Evolutionary conservation across 306 rosid species (phyloP).

Genomic region (Hylodesmum podocarpum): DNA sequence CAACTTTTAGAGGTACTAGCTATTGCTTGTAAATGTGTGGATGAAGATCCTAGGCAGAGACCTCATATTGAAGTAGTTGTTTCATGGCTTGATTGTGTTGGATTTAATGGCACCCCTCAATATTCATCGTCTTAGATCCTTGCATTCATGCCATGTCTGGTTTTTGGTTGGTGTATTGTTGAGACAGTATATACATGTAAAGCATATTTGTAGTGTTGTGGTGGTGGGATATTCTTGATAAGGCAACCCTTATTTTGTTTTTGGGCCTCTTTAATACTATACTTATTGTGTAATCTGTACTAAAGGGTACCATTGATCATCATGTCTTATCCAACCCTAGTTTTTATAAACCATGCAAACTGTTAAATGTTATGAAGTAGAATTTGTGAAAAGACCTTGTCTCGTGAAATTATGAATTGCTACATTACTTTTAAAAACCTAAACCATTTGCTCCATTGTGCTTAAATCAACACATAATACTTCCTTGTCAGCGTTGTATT

Average conservation of each 20-base stretch:
- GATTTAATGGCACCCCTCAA: slow-evolving; percentile 27
- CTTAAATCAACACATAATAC: not conserved
- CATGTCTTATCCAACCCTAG: not conserved
- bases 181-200: slow-evolving; percentile 24
- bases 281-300: slow-evolving; percentile 30
- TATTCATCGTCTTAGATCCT: slow-evolving; percentile 12
- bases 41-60: slow-evolving; percentile 57
- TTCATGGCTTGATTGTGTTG: slow-evolving; percentile 50
- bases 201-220: slow-evolving; percentile 13
- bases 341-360: not conserved
- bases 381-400: not conserved
- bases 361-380: not conserved
- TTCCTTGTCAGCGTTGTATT: not conserved
- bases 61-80: slow-evolving; percentile 56
- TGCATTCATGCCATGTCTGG: slow-evolving; percentile 10
- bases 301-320: slow-evolving; percentile 18
- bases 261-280: not conserved
- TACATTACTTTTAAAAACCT: not conserved
- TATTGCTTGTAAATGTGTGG: slow-evolving; percentile 59
- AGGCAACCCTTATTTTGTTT: not conserved
- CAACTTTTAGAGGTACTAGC: slow-evolving; percentile 49
- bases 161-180: slow-evolving; percentile 7
- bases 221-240: slow-evolving; percentile 3
- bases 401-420: not conserved
- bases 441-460: not conserved